Base-by-base conservation (phyloP, 1,139 yeast species). In the Pichia kudriavzevii region DNA sequence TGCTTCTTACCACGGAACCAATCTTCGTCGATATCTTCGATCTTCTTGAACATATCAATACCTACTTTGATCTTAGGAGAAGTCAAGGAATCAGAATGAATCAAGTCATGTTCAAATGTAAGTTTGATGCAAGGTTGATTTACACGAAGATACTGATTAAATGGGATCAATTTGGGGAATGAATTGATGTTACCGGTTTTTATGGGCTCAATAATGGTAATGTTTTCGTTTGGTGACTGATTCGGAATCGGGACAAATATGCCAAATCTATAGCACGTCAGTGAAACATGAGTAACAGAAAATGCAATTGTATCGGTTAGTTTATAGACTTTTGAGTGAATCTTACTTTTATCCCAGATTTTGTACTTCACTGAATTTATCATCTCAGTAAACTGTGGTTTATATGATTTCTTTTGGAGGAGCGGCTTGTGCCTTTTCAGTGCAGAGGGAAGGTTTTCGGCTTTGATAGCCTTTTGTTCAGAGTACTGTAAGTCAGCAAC, bases 221-320 rank as follows among this genome's bases (percentile, higher is more conserved):
- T 36, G 31, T 36, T 31, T 13, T 38, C 39, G 20, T 39, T 39
- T 10, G 46, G 44, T 17, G 36, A 15, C 23, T 45, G 45, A 7
- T 39, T 33, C 2, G 55, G 54, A 18, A 49, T 41, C 5, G 56
- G 56, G 7, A 53, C 23, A 20, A 44, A 46, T 12, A 53, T 46
- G 23, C 42, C 41, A 28, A 52, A 44, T 28, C 23, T 36, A 20
- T 45, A 40, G 11, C 29, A 28, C 4, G 48, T 42, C 6, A 46
- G 21, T 4, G 43, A 36, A 7, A 40, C 23, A 14, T 44, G 41
- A 12, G 40, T 41, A 14, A 43, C 44, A 4, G 55, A 46, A 40
- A 50, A 52, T 1, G 47, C 49, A 13, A 53, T 30, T n/a, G 38
- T 28, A 8, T 35, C 33, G n/a, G 43, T 28, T n/a, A 52, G 21